These are phyloP conservation scores for Pistacia vera DNA, from an alignment of 345 rosid species.

Conservation along the genomic window DNA sequence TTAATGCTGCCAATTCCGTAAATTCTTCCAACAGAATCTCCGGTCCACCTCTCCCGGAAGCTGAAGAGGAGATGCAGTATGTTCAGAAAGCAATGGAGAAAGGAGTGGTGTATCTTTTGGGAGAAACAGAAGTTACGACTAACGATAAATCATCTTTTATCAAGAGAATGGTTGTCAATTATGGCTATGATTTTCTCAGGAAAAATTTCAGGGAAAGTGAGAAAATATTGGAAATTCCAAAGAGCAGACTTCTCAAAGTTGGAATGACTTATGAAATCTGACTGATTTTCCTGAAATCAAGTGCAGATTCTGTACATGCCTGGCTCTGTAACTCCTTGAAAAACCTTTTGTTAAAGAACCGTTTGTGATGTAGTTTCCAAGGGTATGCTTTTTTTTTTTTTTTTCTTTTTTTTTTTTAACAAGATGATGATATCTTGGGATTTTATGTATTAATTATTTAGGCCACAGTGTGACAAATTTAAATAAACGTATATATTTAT, in stretches of 20 bases:
- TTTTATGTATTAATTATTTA: too few relatives aligned
- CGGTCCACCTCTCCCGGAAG: constrained; percentile 18
- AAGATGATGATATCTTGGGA: too few relatives aligned
- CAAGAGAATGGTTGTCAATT: constrained; percentile 65
- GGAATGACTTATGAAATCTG: constrained; percentile 87
- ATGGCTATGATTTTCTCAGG: constrained; percentile 55
- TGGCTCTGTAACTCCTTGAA: too few relatives aligned
- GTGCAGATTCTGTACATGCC: neutral
- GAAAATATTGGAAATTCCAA: constrained; percentile 60
- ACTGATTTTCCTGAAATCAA: neutral
- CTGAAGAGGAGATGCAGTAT: constrained; percentile 55
- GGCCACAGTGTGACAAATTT: too few relatives aligned
- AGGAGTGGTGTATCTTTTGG: constrained; percentile 67
- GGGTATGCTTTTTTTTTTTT: too few relatives aligned
- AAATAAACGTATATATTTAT: too few relatives aligned
- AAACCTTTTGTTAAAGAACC: too few relatives aligned
- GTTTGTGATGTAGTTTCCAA: too few relatives aligned
- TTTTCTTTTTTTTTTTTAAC: too few relatives aligned
- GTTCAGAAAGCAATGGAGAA: constrained; percentile 61
- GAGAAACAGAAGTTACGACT: constrained; percentile 68
- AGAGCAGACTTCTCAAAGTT: constrained; percentile 60
- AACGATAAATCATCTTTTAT: constrained; percentile 45
- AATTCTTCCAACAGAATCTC: constrained; percentile 30
- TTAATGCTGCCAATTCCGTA: constrained; percentile 3
- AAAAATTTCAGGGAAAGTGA: constrained; percentile 66